Evolutionary conservation across 495 filamentous ascomycete genomes (phyloP).

Genomic region (Patellaria atrata): DNA sequence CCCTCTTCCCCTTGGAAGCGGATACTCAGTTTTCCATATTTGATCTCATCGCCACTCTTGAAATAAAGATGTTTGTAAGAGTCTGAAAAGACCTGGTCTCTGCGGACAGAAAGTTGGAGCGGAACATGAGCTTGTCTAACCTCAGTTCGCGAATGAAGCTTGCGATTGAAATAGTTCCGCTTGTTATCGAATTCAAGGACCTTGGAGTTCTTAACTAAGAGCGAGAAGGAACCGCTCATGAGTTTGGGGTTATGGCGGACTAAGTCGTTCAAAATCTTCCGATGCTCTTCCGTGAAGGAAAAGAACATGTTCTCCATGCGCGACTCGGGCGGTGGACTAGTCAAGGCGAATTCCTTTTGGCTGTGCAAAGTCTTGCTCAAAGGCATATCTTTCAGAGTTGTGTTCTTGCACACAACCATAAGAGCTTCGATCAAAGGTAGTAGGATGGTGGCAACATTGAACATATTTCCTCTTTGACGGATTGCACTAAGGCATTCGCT

Average conservation of each 20-base stretch:
- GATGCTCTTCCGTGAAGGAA: slow-evolving; percentile 94
- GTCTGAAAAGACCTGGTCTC: slow-evolving; percentile 95
- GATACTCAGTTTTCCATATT: slow-evolving; percentile 94
- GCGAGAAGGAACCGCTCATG: slow-evolving; percentile 94
- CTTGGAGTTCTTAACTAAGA: slow-evolving; percentile 96
- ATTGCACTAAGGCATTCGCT: slow-evolving; percentile 82
- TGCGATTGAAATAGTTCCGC: slow-evolving; percentile 95
- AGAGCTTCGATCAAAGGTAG: slow-evolving; percentile 86
- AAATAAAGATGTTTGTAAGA: slow-evolving; percentile 93
- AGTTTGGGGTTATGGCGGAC: slow-evolving; percentile 92
- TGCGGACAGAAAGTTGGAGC: slow-evolving; percentile 76
- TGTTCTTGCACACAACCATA: slow-evolving; percentile 99
- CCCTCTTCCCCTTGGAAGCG: slow-evolving; percentile 96
- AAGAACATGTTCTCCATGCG: slow-evolving; percentile 89
- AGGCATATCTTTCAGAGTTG: slow-evolving; percentile 56
- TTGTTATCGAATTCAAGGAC: slow-evolving; percentile 99
- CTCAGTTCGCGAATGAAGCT: slow-evolving; percentile 65
- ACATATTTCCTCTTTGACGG: slow-evolving; percentile 78
- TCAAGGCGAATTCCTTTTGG: slow-evolving; percentile 52
- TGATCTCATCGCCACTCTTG: slow-evolving; percentile 90
- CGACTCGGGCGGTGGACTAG: slow-evolving; percentile 65
- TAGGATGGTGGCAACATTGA: slow-evolving; percentile 91
- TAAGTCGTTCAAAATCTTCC: slow-evolving; percentile 95
- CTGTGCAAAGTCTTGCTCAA: slow-evolving; percentile 31
- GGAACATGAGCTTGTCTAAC: slow-evolving; percentile 54